Base-by-base conservation (phyloP, 495 filamentous ascomycete genomes). In the Penicillium samsonianum region DNA sequence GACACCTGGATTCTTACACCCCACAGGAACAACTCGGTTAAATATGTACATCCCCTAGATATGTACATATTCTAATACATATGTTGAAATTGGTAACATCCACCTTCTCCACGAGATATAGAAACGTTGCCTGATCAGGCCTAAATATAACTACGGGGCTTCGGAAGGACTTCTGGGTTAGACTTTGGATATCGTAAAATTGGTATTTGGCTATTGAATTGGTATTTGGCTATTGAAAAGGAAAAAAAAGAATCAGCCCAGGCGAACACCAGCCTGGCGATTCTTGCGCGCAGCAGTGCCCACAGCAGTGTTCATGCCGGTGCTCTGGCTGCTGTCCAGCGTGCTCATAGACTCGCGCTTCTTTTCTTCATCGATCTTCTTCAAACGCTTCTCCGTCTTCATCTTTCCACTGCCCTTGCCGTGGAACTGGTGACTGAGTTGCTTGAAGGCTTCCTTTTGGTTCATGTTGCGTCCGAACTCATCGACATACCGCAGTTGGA, bases 351-450 rank as follows among this genome's bases (percentile, higher is more conserved):
- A 83, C 77, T 90, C 86, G 61, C 85, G 82, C 68, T 88, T 88
- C 82, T 92, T 93, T 78, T 97, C 92, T 62, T 93, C 91, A 54
- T 93, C 94, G 73, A 96, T 93, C 84, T 94, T 96, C 85, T 97
- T 96, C 48, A 98, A 74, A 52, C 83, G 79, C 78, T 98, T 98
- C 79, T 98, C 93, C 23, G 91, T 97, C 87, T 98, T 98, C 78
- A 89, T 89, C 82, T 97, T 97, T 50, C 94, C 94, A 66, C 87
- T 92, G 42, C 92, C 92, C 77, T 98, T 97, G 52, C 94, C 94
- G 75, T 98, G 94, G 85, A 98, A 98, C 72, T 95, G 89, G 75
- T 98, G 94, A 65, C 86, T 91, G 44, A 98, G 79, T 67, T 97
- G 84, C 78, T 91, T 91, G 80, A 98, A 98, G 2, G 94, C 94